phyloP scores from a whole-genome alignment of 352 stramenopile genomes.

The Globisporangium alternatum region DNA sequence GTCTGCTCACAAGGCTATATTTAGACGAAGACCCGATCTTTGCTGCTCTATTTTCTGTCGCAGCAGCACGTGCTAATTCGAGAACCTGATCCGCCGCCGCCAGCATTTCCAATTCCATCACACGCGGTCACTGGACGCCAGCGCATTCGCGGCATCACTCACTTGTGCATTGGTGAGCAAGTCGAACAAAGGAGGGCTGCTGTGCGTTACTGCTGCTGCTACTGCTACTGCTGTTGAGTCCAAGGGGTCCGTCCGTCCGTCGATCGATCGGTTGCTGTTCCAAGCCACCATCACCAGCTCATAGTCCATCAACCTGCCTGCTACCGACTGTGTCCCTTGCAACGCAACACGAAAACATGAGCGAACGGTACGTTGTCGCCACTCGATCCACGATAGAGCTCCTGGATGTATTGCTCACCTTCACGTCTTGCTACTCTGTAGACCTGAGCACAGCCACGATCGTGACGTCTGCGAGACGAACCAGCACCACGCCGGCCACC shows the following conservation, averaged over 20 bases:
- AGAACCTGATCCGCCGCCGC: background rate
- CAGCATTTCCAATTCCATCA: constrained; percentile 1
- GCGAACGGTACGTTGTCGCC: background rate
- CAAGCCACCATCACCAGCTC: background rate
- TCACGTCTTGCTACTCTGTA: background rate
- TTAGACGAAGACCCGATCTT: background rate
- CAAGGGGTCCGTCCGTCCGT: background rate
- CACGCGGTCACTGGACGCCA: background rate
- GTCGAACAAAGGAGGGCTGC: background rate
- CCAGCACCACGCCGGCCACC: constrained; percentile 9
- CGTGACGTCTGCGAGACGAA: constrained; percentile 12
- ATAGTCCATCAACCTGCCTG: background rate
- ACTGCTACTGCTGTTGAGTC: background rate
- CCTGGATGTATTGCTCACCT: background rate
- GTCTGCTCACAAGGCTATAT: background rate
- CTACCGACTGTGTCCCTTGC: no score
- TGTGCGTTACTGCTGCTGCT: background rate
- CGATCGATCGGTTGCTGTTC: background rate
- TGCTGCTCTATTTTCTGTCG: background rate
- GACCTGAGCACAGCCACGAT: constrained; percentile 11
- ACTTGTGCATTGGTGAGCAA: constrained; percentile 3
- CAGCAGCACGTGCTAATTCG: background rate
- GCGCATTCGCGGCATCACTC: background rate
- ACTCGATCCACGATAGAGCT: background rate
- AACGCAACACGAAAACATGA: background rate